These are phyloP conservation scores for Colletotrichum tamarilloi DNA, from an alignment of 2,329 filamentous ascomycete species.

Conservation along the genomic window DNA sequence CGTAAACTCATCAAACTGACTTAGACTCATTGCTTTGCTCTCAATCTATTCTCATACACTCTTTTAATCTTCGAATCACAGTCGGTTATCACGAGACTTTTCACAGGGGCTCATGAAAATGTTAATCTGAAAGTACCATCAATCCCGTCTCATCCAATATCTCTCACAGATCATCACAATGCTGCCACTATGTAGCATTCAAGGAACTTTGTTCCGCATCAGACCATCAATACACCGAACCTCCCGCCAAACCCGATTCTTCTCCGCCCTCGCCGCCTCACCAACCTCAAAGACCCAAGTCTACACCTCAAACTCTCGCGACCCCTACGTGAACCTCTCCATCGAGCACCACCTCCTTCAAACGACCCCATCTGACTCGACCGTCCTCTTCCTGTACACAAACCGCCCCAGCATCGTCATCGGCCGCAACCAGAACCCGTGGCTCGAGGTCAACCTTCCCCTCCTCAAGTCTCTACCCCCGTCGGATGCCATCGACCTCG, in stretches of 20 bases:
- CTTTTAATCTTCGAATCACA: no score
- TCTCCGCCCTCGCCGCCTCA: slow-evolving; percentile 47
- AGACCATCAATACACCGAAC: no score
- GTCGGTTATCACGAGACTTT: neutral
- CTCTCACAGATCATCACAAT: neutral
- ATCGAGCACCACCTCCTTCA: slow-evolving; percentile 92
- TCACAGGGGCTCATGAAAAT: neutral
- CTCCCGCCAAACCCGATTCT: neutral
- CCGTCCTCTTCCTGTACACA: slow-evolving; percentile 86
- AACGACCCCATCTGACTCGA: slow-evolving; percentile 76
- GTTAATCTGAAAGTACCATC: slow-evolving; percentile 1
- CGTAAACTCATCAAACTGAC: neutral
- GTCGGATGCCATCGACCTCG: slow-evolving; percentile 61
- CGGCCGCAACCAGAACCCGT: slow-evolving; percentile 97
- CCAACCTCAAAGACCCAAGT: slow-evolving; percentile 69
- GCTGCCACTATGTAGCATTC: neutral
- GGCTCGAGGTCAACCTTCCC: slow-evolving; percentile 86
- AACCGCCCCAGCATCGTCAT: slow-evolving; percentile 91
- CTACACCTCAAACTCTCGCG: slow-evolving; percentile 74
- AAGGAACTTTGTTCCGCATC: neutral
- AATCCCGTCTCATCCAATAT: neutral
- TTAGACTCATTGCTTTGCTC: no score
- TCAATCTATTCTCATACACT: no score
- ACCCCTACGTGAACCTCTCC: slow-evolving; percentile 92
- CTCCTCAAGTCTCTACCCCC: slow-evolving; percentile 54